Evolutionary conservation across 2,329 filamentous ascomycete species (phyloP), one percentile per base, ranked within the genome.

Genomic region (Colletotrichum eleusines): DNA sequence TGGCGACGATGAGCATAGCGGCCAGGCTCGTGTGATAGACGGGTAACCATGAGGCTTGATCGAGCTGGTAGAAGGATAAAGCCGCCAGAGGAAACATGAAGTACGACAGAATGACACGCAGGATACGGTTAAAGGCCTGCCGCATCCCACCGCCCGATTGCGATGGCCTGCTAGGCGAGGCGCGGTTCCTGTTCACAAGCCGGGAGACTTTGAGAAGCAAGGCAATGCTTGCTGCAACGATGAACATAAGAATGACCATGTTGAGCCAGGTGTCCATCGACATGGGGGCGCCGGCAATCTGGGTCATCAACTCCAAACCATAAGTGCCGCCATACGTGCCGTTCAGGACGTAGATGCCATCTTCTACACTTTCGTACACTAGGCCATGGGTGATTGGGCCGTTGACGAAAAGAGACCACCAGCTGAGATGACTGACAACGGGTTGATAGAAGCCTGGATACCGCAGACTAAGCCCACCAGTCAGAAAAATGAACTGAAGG

Each of bases 371-470:
- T 2, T 67, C 48, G 50, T 82, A 82, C 1, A 58, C 23, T 1
- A 59, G 69, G 0, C 74, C 62, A 2, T 74, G 71, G 11, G 74
- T 73, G 2, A 80, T 64, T 0, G 78, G 74, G 0, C 80, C 79
- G 1, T 66, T 71, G 80, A 92, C 91, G 79, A 94, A 87, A 38
- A 94, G 84, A 1, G 87, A 81, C 2, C 90, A 91, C 92, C 92
- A 94, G 59, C 87, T 87, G 2, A 86, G 85, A 71, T 89, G 87
- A 75, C 91, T 91, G 44, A 92, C 85, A 0, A 89, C 89, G 0
- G 92, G 92, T 73, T 93, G 91, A 72, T 90, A 92, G 76, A 90
- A 94, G 0, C 92, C 92, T 0, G 92, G 92, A 74, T 94, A 94
- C 53, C 88, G 86, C 63, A 94, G 80, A n/a, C 88, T 91, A 58